Percentiles rank a stretch among this genome's conserved stretches.
Conservation (phyloP, 768 basidiomycete species). For the Gautieria morchelliformis region DNA sequence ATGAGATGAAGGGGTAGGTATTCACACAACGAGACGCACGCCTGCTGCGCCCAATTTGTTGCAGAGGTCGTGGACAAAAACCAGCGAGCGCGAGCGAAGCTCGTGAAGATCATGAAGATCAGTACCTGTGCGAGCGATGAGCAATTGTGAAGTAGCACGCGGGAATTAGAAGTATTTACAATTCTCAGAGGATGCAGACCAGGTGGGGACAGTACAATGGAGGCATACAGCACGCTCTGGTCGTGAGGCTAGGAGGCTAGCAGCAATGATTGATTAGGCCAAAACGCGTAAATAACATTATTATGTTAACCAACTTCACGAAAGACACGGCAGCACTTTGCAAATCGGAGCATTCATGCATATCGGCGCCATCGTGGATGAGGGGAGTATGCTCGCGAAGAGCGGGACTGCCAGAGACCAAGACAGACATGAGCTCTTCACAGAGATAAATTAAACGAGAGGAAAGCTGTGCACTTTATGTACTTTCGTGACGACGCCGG, state of each 20-base stretch:
- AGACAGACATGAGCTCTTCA: slow-evolving; percentile 2
- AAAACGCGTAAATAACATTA: not conserved
- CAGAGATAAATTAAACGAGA: not conserved
- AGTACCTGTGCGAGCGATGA: slow-evolving; percentile 28
- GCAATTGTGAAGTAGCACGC: not conserved
- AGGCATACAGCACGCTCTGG: slow-evolving; percentile 43
- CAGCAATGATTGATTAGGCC: not conserved
- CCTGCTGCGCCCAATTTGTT: slow-evolving; percentile 51
- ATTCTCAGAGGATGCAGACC: slow-evolving; percentile 45
- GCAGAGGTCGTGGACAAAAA: slow-evolving; percentile 56
- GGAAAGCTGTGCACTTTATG: not conserved
- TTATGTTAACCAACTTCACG: slow-evolving; percentile 36
- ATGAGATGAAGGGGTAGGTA: slow-evolving; percentile 5
- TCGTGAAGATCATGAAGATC: slow-evolving; percentile 65
- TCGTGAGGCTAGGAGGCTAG: slow-evolving; percentile 32
- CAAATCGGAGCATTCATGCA: slow-evolving; percentile 38
- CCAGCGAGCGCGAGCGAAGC: slow-evolving; percentile 48
- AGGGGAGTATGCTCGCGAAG: slow-evolving; percentile 6
- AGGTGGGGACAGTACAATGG: slow-evolving; percentile 61
- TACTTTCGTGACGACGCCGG: not conserved
- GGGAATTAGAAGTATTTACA: slow-evolving; percentile 31
- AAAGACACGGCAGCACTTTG: slow-evolving; percentile 53
- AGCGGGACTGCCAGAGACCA: slow-evolving; percentile 2
- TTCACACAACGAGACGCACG: slow-evolving; percentile 28
- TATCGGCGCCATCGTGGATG: slow-evolving; percentile 7